These are phyloP conservation scores for Spathaspora boniae DNA, from an alignment of 805 yeast species.

Conservation along the genomic window DNA sequence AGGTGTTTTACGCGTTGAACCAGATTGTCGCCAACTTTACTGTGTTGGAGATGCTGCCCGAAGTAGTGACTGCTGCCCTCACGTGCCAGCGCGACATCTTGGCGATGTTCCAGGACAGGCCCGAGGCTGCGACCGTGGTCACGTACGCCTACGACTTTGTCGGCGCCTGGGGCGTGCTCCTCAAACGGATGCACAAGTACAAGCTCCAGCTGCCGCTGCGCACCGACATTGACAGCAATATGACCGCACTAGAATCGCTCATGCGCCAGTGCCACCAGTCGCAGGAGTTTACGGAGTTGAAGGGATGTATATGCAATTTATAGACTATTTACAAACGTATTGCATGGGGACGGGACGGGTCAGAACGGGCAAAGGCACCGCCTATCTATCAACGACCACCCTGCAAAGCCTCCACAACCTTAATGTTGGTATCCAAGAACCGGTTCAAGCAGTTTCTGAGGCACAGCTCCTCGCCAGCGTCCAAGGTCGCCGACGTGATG, in stretches of 20 bases:
- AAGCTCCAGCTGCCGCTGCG: too few species aligned
- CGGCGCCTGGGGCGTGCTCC: slow-evolving; percentile 32
- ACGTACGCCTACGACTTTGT: slow-evolving; percentile 32
- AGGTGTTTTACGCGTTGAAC: slow-evolving; percentile 26
- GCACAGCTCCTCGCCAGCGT: slow-evolving; percentile 64
- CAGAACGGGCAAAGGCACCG: neutral
- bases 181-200: slow-evolving; percentile 9
- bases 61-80: slow-evolving; percentile 16
- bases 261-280: neutral
- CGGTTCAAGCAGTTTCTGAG: slow-evolving; percentile 78
- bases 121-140: slow-evolving; percentile 12
- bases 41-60: slow-evolving; percentile 10
- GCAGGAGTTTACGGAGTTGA: neutral
- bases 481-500: slow-evolving; percentile 48
- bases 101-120: slow-evolving; percentile 16
- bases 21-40: slow-evolving; percentile 25
- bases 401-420: slow-evolving; percentile 62
- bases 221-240: too few species aligned
- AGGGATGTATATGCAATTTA: neutral
- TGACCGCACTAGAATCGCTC: neutral
- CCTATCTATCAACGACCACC: slow-evolving; percentile 20
- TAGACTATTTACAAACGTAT: slow-evolving; percentile 1
- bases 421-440: slow-evolving; percentile 82
- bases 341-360: neutral
- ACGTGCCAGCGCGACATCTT: slow-evolving; percentile 17